Conservation (phyloP, 1,139 yeast genomes). For the Barnettozyma hawaiiensis region DNA sequence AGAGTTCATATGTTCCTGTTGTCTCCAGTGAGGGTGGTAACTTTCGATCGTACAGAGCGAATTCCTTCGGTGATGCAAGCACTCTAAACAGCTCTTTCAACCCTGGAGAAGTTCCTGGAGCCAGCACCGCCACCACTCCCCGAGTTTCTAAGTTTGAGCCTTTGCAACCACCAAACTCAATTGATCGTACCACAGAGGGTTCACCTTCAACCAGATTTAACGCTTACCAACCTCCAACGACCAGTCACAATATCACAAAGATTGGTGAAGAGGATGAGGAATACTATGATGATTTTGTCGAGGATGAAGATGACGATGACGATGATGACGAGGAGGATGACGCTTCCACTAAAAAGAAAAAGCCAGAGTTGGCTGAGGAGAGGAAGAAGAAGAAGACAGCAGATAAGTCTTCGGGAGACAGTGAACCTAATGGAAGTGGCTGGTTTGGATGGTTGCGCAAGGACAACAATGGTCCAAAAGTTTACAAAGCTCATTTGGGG, state of each 20-base stretch:
- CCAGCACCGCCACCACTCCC: conserved; percentile 4
- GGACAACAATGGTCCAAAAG: conserved; percentile 56
- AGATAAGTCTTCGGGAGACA: conserved; percentile 19
- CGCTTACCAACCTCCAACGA: conserved; percentile 23
- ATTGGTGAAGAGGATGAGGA: conserved; percentile 27
- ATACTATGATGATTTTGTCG: conserved; percentile 41
- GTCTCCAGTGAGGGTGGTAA: conserved; percentile 8
- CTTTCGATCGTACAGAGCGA: conserved; percentile 20
- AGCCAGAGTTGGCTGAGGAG: conserved; percentile 14
- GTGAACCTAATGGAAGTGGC: conserved; percentile 25
- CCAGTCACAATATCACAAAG: conserved; percentile 15
- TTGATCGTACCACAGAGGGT: neutral
- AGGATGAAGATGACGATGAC: conserved; percentile 35
- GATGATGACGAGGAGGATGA: conserved; percentile 38
- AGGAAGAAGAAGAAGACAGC: conserved; percentile 19
- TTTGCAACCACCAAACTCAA: conserved; percentile 16
- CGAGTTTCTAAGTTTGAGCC: conserved; percentile 13
- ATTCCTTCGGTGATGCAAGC: conserved; percentile 7
- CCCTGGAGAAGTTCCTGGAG: conserved; percentile 1
- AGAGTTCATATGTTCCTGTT: conserved; percentile 8
- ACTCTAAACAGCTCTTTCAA: conserved; percentile 8
- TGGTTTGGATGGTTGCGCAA: conserved; percentile 45
- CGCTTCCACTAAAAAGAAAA: conserved; percentile 10
- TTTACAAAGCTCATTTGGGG: conserved; percentile 82
- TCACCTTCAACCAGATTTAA: conserved; percentile 16